These are phyloP conservation scores for Hypoxylon fuscum DNA, from an alignment of 495 filamentous ascomycete genomes.

Conservation along the genomic window DNA sequence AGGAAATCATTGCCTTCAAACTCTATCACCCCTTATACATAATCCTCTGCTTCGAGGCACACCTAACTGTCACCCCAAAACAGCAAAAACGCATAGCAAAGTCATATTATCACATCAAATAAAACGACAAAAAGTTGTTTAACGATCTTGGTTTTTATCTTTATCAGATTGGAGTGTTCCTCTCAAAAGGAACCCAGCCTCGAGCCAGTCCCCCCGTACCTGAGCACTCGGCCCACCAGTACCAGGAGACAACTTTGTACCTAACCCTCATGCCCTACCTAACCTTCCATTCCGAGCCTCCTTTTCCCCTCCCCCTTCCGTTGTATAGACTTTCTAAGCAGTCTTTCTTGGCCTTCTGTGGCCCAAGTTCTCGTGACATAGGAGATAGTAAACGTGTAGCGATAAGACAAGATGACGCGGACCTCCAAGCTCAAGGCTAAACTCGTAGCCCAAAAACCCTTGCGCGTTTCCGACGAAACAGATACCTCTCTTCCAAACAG, in stretches of 20 bases:
- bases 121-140: background rate
- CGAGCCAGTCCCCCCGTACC: slow-evolving; percentile 26
- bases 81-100: too few species aligned
- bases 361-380: slow-evolving; percentile 13
- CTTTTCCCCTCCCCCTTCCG: background rate
- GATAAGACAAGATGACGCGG: background rate
- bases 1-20: too few species aligned
- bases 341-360: slow-evolving; percentile 4
- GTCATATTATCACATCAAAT: slow-evolving; percentile 1
- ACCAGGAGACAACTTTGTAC: slow-evolving; percentile 18
- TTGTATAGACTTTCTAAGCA: background rate
- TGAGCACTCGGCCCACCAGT: slow-evolving; percentile 2
- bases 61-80: too few species aligned
- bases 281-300: slow-evolving; percentile 1
- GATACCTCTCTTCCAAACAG: background rate
- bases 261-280: slow-evolving; percentile 1
- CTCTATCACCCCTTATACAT: too few species aligned
- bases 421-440: background rate
- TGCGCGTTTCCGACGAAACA: background rate
- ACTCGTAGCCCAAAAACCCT: background rate
- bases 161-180: slow-evolving; percentile 36
- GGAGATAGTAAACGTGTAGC: slow-evolving; percentile 9
- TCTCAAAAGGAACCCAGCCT: slow-evolving; percentile 38
- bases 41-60: too few species aligned
- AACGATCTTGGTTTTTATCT: slow-evolving; percentile 13